Evolutionary conservation across 2,329 filamentous ascomycete genomes (phyloP), one percentile per base, ranked within the genome.

Genomic region (Waltergamsia citrina): DNA sequence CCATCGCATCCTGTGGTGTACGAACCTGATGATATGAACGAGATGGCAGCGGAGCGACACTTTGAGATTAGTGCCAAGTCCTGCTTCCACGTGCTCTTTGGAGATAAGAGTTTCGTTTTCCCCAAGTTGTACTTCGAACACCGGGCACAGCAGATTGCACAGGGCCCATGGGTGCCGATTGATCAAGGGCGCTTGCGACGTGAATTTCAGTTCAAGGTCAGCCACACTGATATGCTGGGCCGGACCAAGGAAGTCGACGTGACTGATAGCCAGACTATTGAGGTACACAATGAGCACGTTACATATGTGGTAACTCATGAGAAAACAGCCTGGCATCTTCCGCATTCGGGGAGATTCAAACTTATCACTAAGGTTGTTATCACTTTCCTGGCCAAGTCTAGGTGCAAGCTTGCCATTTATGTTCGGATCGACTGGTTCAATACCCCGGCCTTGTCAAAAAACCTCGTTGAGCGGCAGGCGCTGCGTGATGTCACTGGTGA

Each of bases 11-110:
- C 90, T 3, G 82, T 95, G 3, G 64, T 83, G 9, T 95, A 90
- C 52, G 81, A 86, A 38, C 92, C 92, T 2, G 74, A 82, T 40
- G 85, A 81, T 34, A 88, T 94, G 74, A 75, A 80, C 34, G 69
- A 74, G 42, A 71, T 81, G 43, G 80, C 81, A 7, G 75, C 84
- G 1, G 85, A 94, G 53, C 77, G 84, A 40, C 74, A 86, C 43
- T 94, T 94, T 53, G 83, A 93, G 44, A 80, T 96, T 40, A 93
- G 85, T 41, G 82, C 92, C 30, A 96, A 98, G 56, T 86, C 85
- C 0, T 78, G 94, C 38, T 98, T 96, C 56, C 90, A 96, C 51
- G 85, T 96, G 12, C 71, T 98, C 33, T 98, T 96, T 56, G 92
- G 92, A 24, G 92, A 98, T 57, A 94, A 90, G 60, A 94, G 85